These are phyloP conservation scores for Pinus tabuliformis DNA, from an alignment of 75 land plant species.

Conservation along the genomic window DNA sequence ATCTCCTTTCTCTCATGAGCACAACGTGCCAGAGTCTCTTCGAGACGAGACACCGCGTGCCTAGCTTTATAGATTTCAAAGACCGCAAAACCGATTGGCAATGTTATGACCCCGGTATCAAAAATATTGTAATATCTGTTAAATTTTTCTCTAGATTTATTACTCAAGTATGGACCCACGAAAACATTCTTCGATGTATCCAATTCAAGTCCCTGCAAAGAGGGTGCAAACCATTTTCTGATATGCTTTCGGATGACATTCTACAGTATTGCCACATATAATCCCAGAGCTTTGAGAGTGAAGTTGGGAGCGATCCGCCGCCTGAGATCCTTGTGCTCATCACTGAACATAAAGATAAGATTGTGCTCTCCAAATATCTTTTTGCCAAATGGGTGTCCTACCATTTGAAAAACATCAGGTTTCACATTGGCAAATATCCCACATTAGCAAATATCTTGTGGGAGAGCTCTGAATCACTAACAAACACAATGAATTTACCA, in stretches of 20 bases:
- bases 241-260: constrained; percentile 58
- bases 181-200: too few species aligned
- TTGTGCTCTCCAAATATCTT: constrained; percentile 93
- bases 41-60: constrained; percentile 70
- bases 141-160: too few species aligned
- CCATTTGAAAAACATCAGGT: constrained; percentile 73
- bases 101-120: too few species aligned
- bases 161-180: too few species aligned
- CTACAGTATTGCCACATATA: constrained; percentile 74
- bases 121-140: too few species aligned
- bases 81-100: too few species aligned
- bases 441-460: too few species aligned
- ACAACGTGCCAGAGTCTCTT: too few species aligned
- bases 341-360: constrained; percentile 81
- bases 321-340: constrained; percentile 82
- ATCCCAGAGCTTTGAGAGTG: constrained; percentile 69
- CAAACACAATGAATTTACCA: constrained; percentile 77
- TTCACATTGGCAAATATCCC: constrained; percentile 65
- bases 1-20: constrained; percentile 55
- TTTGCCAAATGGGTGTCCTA: constrained; percentile 96
- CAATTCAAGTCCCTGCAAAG: too few species aligned
- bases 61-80: too few species aligned
- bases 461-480: constrained; percentile 53
- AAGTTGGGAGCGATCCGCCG: constrained; percentile 88
- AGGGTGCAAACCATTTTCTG: constrained; percentile 34